Base-by-base conservation (phyloP, 2,329 filamentous ascomycete species). In the Alternaria consortialis region DNA sequence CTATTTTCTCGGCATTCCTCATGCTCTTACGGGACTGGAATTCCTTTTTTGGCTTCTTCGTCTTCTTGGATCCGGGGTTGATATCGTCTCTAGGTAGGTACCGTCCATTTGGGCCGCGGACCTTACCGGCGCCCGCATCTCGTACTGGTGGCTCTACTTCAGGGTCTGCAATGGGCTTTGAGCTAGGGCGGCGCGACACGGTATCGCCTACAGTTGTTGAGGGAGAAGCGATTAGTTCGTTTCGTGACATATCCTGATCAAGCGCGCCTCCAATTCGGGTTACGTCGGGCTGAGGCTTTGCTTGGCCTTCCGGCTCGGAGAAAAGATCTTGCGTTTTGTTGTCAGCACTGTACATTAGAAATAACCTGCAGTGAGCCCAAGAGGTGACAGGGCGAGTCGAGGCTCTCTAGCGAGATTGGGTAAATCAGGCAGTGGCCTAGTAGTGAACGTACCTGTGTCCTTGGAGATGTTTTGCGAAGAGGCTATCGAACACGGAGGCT, bases 61-160 rank as follows among this genome's bases (percentile, higher is more conserved):
- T n/a, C 12, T 58, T 58, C 20, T 44, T 47, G 6, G 42, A 36
- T 7, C 12, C 31, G 9, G 56, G 39, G 23, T 31, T 32, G 37
- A 42, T 29, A 7, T 60, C 47, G n/a, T 53, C 34, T 8, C 39
- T 60, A 27, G 61, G 53, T 34, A 68, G 25, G 46, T 60, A 68
- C 11, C 65, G 67, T 20, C 68, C 68, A 40, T 67, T 54, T 23
- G 63, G 56, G 31, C 68, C 67, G 20, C 65, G 68, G 37, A 64
- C 57, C 36, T 71, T 68, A 32, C 60, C 56, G 27, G 47, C 50
- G 13, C 58, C 61, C 13, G 61, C 53, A 60, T 69, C 62, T 47
- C 48, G 56, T 29, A 58, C 34, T 34, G 7, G 27, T 23, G 29
- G 23, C 23, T 60, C 54, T 37, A 27, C 20, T 23, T 65, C 31